Evolutionary conservation across 345 rosid genomes (phyloP).

Genomic region (Linum lewisii): DNA sequence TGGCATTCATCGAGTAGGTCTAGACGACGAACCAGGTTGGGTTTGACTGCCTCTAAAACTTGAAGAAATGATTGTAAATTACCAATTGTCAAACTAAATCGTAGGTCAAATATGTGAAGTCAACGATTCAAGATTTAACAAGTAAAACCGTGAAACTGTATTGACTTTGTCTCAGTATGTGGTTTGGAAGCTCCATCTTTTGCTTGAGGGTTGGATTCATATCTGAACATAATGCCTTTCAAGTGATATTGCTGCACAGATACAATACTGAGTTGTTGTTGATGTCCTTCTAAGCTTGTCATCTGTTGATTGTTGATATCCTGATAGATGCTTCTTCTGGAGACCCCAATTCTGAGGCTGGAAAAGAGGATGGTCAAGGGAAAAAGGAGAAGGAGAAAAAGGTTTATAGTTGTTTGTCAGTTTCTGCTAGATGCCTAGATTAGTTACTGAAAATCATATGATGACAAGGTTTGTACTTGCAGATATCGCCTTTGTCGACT

Average conservation of each 20-base stretch:
- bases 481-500: slow-evolving; percentile 77
- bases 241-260: too few species aligned
- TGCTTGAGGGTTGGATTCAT: too few species aligned
- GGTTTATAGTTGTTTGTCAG: slow-evolving; percentile 29
- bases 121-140: too few species aligned
- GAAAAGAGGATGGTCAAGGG: slow-evolving; percentile 36
- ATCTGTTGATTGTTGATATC: slow-evolving; percentile 14
- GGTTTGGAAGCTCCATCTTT: too few species aligned
- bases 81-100: not conserved
- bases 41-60: slow-evolving; percentile 1
- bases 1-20: slow-evolving; percentile 81
- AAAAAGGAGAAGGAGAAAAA: slow-evolving; percentile 66
- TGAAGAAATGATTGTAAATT: not conserved
- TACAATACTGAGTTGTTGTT: not conserved
- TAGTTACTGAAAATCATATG: slow-evolving; percentile 6
- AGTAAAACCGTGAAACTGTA: too few species aligned
- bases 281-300: slow-evolving; percentile 2
- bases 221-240: too few species aligned
- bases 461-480: slow-evolving; percentile 31
- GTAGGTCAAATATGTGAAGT: too few species aligned
- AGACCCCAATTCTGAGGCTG: slow-evolving; percentile 33
- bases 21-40: slow-evolving; percentile 57
- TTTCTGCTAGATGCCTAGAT: not conserved
- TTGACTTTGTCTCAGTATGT: too few species aligned
- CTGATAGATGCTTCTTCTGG: slow-evolving; percentile 33